Percentiles rank a stretch among this genome's conserved stretches.
These are phyloP conservation scores for Huntiella abstrusa DNA, from an alignment of 2,329 filamentous ascomycete species.

Conservation along the genomic window DNA sequence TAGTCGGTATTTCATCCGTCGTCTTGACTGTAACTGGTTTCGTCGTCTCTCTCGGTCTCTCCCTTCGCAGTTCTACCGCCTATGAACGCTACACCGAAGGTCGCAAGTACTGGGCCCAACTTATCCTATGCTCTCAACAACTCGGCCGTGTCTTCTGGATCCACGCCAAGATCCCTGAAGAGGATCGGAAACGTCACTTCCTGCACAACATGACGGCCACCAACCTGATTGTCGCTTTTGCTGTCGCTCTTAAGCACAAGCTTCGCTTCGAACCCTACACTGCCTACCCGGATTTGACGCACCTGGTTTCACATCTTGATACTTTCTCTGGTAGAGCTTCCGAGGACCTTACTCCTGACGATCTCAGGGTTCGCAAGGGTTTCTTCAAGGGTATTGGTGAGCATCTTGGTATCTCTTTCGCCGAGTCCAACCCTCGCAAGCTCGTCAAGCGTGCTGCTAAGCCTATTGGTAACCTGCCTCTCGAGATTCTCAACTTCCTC, in stretches of 20 bases:
- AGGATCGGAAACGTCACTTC: constrained; percentile 12
- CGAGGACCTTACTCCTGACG: constrained; percentile 18
- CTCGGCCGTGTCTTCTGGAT: constrained; percentile 72
- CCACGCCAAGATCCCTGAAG: constrained; percentile 24
- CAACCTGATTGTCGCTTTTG: constrained; percentile 61
- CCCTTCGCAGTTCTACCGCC: constrained; percentile 57
- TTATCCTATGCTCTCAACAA: constrained; percentile 43
- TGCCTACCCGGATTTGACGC: constrained; percentile 53
- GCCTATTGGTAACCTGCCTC: constrained; percentile 64
- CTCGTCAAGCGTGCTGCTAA: constrained; percentile 51
- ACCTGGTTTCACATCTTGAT: constrained; percentile 51
- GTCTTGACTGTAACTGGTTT: constrained; percentile 64
- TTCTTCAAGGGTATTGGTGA: constrained; percentile 48
- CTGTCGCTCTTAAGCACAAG: constrained; percentile 62
- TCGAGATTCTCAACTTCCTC: constrained; percentile 62
- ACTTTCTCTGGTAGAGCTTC: constrained; percentile 48
- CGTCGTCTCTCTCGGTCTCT: constrained; percentile 60
- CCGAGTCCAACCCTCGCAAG: constrained; percentile 61
- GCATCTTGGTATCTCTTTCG: constrained; percentile 59
- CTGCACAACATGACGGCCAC: constrained; percentile 32
- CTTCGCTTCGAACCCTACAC: constrained; percentile 70
- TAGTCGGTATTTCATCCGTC: constrained; percentile 35
- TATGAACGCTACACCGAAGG: constrained; percentile 56
- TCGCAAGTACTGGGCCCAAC: constrained; percentile 41
- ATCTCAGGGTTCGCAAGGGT: constrained; percentile 23